Evolutionary conservation across 2,329 filamentous ascomycete species (phyloP).

Genomic region (Phialocephala sp.): DNA sequence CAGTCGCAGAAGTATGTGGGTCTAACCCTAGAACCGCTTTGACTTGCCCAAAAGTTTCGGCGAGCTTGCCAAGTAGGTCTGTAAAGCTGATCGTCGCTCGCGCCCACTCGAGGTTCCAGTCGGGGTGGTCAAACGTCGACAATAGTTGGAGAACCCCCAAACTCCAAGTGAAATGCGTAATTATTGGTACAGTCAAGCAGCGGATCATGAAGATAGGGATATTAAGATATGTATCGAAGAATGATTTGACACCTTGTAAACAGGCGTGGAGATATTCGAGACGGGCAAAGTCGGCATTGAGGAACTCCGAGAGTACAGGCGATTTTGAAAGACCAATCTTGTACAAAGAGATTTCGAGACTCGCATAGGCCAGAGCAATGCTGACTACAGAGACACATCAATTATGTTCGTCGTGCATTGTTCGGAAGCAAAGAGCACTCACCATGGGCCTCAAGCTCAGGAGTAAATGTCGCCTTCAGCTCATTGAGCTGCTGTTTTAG

Average conservation of each 20-base stretch:
- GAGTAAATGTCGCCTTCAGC: constrained; percentile 12
- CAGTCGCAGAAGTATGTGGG: constrained; percentile 11
- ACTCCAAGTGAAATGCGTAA: constrained; percentile 44
- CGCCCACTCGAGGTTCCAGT: constrained; percentile 47
- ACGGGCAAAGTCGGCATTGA: constrained; percentile 23
- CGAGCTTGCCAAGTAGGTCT: constrained; percentile 42
- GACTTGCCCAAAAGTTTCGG: constrained; percentile 37
- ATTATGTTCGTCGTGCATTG: background rate
- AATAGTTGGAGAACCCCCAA: constrained; percentile 47
- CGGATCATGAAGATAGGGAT: constrained; percentile 25
- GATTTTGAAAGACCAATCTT: constrained; percentile 30
- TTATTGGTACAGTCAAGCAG: constrained; percentile 19
- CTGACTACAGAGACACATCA: constrained; percentile 11
- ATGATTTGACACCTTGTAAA: constrained; percentile 23
- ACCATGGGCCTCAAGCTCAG: constrained; percentile 23
- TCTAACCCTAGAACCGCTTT: constrained; percentile 22
- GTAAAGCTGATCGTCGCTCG: constrained; percentile 43
- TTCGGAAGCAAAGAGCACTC: background rate
- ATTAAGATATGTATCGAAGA: constrained; percentile 23
- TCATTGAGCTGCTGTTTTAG: constrained; percentile 23
- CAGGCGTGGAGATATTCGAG: constrained; percentile 32
- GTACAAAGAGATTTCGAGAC: constrained; percentile 21
- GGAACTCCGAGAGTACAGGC: constrained; percentile 6
- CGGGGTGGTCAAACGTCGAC: constrained; percentile 45
- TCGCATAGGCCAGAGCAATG: constrained; percentile 22